Percentiles rank a stretch among this genome's conserved stretches.
These are phyloP conservation scores for Larix sibirica DNA, from an alignment of 83 land plant genomes.

Conservation along the genomic window DNA sequence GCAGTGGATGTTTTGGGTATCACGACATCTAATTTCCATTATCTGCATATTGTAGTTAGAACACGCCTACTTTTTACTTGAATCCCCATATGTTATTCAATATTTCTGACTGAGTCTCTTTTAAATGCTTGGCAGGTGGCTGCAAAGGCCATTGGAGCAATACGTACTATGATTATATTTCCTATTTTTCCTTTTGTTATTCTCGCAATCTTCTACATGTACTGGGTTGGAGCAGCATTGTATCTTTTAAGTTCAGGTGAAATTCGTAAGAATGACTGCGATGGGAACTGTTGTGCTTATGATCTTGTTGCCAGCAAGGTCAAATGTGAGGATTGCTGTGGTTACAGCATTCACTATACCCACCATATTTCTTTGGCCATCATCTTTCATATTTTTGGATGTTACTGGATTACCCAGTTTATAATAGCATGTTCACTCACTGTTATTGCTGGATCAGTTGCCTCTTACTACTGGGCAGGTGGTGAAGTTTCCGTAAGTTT, in stretches of 20 bases:
- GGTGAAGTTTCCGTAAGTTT: slow-evolving; percentile 68
- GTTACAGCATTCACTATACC: slow-evolving; percentile 68
- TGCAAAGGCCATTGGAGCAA: slow-evolving; percentile 92
- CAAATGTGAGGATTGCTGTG: slow-evolving; percentile 80
- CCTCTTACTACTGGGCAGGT: slow-evolving; percentile 87
- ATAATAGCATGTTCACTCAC: slow-evolving; percentile 75
- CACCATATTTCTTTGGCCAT: slow-evolving; percentile 70
- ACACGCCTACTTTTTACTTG: background rate
- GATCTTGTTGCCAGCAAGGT: slow-evolving; percentile 60
- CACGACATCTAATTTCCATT: background rate
- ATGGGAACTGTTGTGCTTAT: slow-evolving; percentile 78
- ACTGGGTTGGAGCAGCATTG: slow-evolving; percentile 82
- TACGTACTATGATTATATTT: slow-evolving; percentile 80
- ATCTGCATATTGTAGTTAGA: background rate
- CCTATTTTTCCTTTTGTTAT: slow-evolving; percentile 72
- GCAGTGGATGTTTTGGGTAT: background rate
- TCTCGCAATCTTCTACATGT: slow-evolving; percentile 73
- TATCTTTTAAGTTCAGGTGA: slow-evolving; percentile 89
- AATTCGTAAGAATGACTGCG: slow-evolving; percentile 67
- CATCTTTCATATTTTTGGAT: slow-evolving; percentile 81
- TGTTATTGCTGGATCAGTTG: slow-evolving; percentile 86
- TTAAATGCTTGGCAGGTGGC: slow-evolving; percentile 68
- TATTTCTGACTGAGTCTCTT: background rate
- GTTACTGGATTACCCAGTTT: slow-evolving; percentile 87
- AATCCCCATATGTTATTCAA: background rate